Evolutionary conservation across 331 rosid genomes (phyloP).

Genomic region (Ulmus americana): DNA sequence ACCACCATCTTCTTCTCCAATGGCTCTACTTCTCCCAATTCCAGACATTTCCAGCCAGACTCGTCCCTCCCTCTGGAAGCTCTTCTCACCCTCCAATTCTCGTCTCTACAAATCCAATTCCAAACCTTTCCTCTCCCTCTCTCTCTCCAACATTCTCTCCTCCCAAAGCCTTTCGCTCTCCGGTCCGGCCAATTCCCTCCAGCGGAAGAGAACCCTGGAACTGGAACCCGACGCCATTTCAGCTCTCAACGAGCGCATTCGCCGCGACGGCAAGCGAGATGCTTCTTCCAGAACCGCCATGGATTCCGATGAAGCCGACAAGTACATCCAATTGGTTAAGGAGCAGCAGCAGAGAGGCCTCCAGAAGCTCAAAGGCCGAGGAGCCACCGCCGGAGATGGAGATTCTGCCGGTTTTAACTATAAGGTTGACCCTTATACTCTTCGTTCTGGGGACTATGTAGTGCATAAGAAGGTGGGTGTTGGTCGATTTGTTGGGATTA

Average conservation of each 20-base stretch:
- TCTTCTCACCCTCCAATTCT: constrained; percentile 31
- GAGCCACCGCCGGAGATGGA: constrained; percentile 26
- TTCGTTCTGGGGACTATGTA: constrained; percentile 81
- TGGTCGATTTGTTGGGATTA: constrained; percentile 78
- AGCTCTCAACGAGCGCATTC: constrained; percentile 59
- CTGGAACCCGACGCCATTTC: constrained; percentile 52
- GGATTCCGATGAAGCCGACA: constrained; percentile 69
- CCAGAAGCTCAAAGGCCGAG: constrained; percentile 69
- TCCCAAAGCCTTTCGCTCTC: constrained; percentile 34
- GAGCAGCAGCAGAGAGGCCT: constrained; percentile 84
- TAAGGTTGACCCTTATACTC: constrained; percentile 77
- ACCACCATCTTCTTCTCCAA: constrained; percentile 17
- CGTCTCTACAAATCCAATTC: constrained; percentile 8
- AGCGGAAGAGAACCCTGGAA: constrained; percentile 29
- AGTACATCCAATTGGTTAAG: constrained; percentile 68
- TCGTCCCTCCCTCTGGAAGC: constrained; percentile 34
- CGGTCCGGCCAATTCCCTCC: constrained; percentile 25
- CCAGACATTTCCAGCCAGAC: constrained; percentile 32
- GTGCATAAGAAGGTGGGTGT: constrained; percentile 94
- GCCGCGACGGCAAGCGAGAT: constrained; percentile 50
- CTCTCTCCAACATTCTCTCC: constrained; percentile 38
- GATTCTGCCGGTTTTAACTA: constrained; percentile 31
- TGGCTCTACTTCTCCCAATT: constrained; percentile 46
- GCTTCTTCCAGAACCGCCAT: constrained; percentile 33
- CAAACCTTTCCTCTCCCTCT: background rate